A percentile compares a stretch with the other conserved stretches of the same genome.
Conservation (phyloP, 2,329 filamentous ascomycete species). For the Neofusicoccum sp. region DNA sequence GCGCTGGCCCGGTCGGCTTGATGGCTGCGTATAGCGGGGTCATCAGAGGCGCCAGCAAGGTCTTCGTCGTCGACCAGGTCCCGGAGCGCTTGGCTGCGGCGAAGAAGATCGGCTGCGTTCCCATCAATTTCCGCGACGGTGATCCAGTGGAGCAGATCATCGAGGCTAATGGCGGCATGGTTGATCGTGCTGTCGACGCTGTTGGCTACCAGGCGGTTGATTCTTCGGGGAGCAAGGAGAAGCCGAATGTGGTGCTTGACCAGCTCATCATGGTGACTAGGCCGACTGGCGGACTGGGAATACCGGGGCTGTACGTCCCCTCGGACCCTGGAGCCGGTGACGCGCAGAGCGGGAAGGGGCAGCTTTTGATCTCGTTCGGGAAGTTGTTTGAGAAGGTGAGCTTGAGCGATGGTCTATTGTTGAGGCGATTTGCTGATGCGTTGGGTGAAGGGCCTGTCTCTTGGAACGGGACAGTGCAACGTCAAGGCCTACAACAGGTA, state of each 20-base stretch:
- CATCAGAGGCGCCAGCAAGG: constrained; percentile 61
- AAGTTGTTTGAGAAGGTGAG: constrained; percentile 69
- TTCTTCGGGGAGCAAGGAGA: constrained; percentile 59
- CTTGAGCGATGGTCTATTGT: background rate
- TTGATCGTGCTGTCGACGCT: constrained; percentile 66
- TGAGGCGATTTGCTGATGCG: background rate
- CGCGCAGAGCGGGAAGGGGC: constrained; percentile 61
- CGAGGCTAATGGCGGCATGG: constrained; percentile 60
- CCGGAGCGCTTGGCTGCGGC: constrained; percentile 61
- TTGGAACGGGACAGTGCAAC: constrained; percentile 68
- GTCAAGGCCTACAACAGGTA: constrained; percentile 70
- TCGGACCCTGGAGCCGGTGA: constrained; percentile 66
- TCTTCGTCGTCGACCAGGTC: constrained; percentile 67
- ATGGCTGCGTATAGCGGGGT: constrained; percentile 68
- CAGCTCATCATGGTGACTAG: constrained; percentile 66
- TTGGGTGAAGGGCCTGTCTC: constrained; percentile 53
- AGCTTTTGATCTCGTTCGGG: constrained; percentile 66
- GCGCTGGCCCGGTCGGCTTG: constrained; percentile 65
- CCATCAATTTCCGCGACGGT: constrained; percentile 63
- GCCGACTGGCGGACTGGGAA: constrained; percentile 63
- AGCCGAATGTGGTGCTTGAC: constrained; percentile 65
- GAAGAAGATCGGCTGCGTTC: constrained; percentile 63
- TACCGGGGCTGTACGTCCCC: constrained; percentile 59
- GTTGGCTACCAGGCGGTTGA: constrained; percentile 67
- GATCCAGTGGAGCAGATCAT: constrained; percentile 65